phyloP scores from a whole-genome alignment of 331 rosid species.

The Quercus lobata region DNA sequence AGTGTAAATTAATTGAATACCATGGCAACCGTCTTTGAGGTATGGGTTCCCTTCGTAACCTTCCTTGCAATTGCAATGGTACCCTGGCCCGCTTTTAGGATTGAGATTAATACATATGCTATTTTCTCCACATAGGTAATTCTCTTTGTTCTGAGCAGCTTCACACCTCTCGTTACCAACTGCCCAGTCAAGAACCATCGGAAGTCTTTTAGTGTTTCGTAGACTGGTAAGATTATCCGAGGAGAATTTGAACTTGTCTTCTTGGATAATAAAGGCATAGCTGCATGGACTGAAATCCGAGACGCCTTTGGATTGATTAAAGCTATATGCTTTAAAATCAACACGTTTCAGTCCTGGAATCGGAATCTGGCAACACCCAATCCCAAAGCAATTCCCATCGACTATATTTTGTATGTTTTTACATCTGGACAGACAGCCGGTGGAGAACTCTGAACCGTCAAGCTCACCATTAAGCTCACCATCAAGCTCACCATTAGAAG shows the following conservation, averaged over 20 bases:
- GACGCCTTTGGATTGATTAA: rapidly evolving
- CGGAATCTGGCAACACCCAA: slow-evolving; percentile 18
- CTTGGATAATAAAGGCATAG: slow-evolving; percentile 2
- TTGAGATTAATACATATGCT: background rate
- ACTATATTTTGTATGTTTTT: no score
- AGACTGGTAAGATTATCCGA: background rate
- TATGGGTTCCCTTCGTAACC: slow-evolving; percentile 22
- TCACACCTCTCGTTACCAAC: background rate
- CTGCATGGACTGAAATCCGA: slow-evolving; percentile 2
- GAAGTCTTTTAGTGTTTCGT: no score
- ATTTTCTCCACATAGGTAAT: background rate
- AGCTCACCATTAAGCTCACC: rapidly evolving
- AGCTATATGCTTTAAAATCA: rapidly evolving
- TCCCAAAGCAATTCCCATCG: slow-evolving; percentile 2
- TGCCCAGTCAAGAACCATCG: background rate
- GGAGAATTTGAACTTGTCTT: background rate
- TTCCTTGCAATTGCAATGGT: slow-evolving; percentile 1
- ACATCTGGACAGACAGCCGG: slow-evolving; percentile 1
- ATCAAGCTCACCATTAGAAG: no score
- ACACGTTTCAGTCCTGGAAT: background rate
- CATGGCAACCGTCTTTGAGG: slow-evolving; percentile 18
- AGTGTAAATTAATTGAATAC: background rate
- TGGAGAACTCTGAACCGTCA: background rate
- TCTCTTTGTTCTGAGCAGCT: background rate
- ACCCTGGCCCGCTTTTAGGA: background rate